Conservation (phyloP, 2,329 filamentous ascomycete genomes). For the Cladophialophora yegresii region DNA sequence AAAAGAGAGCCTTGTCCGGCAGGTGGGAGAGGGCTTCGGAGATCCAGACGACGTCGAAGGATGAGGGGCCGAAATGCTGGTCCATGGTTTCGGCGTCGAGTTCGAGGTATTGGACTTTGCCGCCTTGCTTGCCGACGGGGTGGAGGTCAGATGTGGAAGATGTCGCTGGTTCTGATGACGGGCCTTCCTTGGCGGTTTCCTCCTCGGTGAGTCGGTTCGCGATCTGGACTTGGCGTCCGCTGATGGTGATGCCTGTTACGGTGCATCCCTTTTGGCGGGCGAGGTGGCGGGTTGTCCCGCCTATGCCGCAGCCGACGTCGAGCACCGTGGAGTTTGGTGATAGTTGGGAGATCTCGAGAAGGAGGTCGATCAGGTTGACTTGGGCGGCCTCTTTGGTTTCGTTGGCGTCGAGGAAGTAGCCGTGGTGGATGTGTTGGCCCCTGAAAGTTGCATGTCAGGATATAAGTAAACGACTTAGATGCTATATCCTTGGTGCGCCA, state of each 20-base stretch:
- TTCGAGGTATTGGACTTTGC: conserved; percentile 58
- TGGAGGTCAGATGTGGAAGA: conserved; percentile 37
- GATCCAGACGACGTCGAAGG: conserved; percentile 63
- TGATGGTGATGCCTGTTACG: conserved; percentile 64
- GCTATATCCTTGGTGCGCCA: not conserved
- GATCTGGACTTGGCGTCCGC: conserved; percentile 60
- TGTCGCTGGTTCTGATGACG: not conserved
- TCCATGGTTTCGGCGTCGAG: conserved; percentile 64
- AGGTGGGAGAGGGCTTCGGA: conserved; percentile 64
- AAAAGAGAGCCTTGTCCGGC: conserved; percentile 61
- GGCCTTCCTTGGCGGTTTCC: conserved; percentile 2
- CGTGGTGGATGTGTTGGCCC: conserved; percentile 66
- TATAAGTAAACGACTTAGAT: not conserved
- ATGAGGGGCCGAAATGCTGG: conserved; percentile 49
- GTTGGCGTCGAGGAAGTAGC: conserved; percentile 56
- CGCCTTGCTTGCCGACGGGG: conserved; percentile 44
- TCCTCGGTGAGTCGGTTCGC: conserved; percentile 54
- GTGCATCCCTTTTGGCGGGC: conserved; percentile 55
- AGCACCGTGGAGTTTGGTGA: conserved; percentile 48
- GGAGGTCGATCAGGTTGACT: conserved; percentile 58
- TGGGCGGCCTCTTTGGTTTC: conserved; percentile 63
- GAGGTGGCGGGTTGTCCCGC: conserved; percentile 60
- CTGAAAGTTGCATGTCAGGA: conserved; percentile 39
- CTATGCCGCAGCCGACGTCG: conserved; percentile 63
- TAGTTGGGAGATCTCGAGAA: conserved; percentile 54